These are phyloP conservation scores for Vickermania spadyakhi DNA, from an alignment of 208 protist species.

Conservation along the genomic window DNA sequence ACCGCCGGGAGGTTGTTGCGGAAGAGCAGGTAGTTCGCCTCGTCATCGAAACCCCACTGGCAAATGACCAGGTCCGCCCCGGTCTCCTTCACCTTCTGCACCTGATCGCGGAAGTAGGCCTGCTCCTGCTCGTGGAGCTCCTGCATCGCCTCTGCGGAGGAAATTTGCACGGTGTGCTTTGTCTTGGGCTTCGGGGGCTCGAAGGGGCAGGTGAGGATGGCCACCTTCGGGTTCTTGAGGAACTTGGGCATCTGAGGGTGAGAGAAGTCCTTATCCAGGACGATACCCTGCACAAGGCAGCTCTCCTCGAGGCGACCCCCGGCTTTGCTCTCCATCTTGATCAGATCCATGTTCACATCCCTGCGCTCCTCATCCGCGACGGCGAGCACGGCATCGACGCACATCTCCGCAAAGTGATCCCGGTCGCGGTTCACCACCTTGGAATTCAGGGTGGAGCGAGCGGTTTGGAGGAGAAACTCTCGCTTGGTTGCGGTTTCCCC, in stretches of 20 bases:
- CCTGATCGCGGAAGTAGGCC: slow-evolving; percentile 96
- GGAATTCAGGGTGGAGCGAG: slow-evolving; percentile 98
- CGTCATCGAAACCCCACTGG: slow-evolving; percentile 99
- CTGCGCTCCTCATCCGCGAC: slow-evolving; percentile 98
- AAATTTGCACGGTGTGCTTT: slow-evolving; percentile 98
- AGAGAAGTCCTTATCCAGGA: slow-evolving; percentile 99
- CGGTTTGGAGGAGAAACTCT: slow-evolving; percentile 94
- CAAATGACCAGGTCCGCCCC: slow-evolving; percentile 98
- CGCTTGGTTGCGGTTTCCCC: slow-evolving; percentile 48
- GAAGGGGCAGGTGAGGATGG: slow-evolving; percentile 99
- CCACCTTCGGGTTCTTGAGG: slow-evolving; percentile 98
- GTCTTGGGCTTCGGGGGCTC: slow-evolving; percentile 99
- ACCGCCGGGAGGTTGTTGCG: slow-evolving; percentile 99
- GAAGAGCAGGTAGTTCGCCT: slow-evolving; percentile 99
- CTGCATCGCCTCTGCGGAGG: slow-evolving; percentile 91
- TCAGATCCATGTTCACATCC: slow-evolving; percentile 99
- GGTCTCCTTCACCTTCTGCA: slow-evolving; percentile 92
- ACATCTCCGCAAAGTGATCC: slow-evolving; percentile 97
- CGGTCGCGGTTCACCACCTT: slow-evolving; percentile 98
- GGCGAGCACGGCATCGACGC: slow-evolving; percentile 97
- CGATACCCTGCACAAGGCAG: slow-evolving; percentile 96
- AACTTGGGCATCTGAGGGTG: slow-evolving; percentile 96
- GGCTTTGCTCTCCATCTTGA: slow-evolving; percentile 98
- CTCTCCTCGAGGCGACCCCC: slow-evolving; percentile 98
- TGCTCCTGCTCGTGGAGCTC: slow-evolving; percentile 96